Conservation (phyloP, 192 early-diverging fungal genomes). For the Dissophora globulifera region DNA sequence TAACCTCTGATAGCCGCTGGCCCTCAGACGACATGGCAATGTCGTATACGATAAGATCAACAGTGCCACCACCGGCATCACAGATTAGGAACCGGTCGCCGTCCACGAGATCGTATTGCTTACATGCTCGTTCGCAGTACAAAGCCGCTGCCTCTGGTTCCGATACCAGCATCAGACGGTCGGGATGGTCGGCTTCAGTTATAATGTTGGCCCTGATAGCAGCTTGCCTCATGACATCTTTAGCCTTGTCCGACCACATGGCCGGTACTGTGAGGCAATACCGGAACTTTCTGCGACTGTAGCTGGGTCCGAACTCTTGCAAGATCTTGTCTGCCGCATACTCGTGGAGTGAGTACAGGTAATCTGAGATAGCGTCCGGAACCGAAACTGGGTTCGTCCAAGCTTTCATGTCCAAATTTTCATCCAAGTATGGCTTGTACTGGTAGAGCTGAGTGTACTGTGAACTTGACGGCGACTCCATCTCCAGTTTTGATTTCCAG, state of each 20-base stretch:
- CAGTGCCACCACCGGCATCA: slow-evolving; percentile 43
- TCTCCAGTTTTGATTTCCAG: slow-evolving; percentile 34
- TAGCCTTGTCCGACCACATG: slow-evolving; percentile 46
- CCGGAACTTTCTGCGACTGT: slow-evolving; percentile 45
- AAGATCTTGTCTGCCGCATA: slow-evolving; percentile 44
- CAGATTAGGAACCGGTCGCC: slow-evolving; percentile 46
- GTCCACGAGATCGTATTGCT: slow-evolving; percentile 39
- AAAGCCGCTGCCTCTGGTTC: slow-evolving; percentile 58
- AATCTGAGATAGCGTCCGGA: slow-evolving; percentile 43
- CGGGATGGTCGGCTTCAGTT: slow-evolving; percentile 28
- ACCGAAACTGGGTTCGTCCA: slow-evolving; percentile 34
- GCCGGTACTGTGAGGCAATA: slow-evolving; percentile 39
- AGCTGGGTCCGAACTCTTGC: slow-evolving; percentile 50
- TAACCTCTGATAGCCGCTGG: slow-evolving; percentile 52
- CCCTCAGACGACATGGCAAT: slow-evolving; percentile 19
- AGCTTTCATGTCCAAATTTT: slow-evolving; percentile 16
- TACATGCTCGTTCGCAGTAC: slow-evolving; percentile 56
- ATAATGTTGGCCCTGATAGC: slow-evolving; percentile 48
- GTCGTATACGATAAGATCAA: slow-evolving; percentile 54
- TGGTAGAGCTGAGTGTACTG: slow-evolving; percentile 31
- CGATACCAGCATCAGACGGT: slow-evolving; percentile 50
- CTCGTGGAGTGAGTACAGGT: slow-evolving; percentile 41
- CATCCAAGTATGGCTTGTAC: slow-evolving; percentile 55
- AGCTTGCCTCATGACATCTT: slow-evolving; percentile 49
- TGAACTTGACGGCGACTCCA: slow-evolving; percentile 20